Evolutionary conservation across 1,284 basidiomycete genomes (phyloP), one percentile per base, ranked within the genome.

Genomic region (Pisolithus thermaeus): DNA sequence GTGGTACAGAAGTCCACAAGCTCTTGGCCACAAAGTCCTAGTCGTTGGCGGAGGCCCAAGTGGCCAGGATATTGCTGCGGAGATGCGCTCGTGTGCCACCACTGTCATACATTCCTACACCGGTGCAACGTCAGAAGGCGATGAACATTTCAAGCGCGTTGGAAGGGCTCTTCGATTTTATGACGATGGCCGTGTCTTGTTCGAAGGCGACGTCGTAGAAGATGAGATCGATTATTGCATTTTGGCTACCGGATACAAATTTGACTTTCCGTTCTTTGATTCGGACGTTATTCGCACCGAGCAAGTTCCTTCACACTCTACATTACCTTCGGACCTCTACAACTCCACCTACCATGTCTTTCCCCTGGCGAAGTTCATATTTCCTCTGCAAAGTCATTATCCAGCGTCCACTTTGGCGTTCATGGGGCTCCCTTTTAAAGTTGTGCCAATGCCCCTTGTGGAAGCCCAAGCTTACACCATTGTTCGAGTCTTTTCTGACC

Each of bases 1-100:
- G 3, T 84, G 74, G 72, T 91, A 87, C 61, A 76, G 87, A 30
- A 74, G 69, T 45, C 80, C 84, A 2, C 49, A 64, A n/a, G 60
- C 68, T 53, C 65, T 73, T 38, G 74, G 75, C 20, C 64, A 72
- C 28, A 79, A 70, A 6, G 70, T 91, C 2, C 68, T 90, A 8
- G 79, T 91, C 16, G 76, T 90, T 11, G 88, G 88, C 7, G 76
- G 70, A 35, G 88, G 87, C 0, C 83, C 84, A 0, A 88, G 84
- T 46, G 86, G 84, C 2, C 68, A 59, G 18, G 88, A 91, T 57
- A 79, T 90, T 58, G 68, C 73, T 44, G 61, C 71, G 2, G 87
- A 89, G 54, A 72, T 88, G 67, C 62, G 69, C 46, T 59, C 63
- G 4, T 61, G 70, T 3, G 73, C 73, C 7, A 66, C 60, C 12